Conservation (phyloP, 768 basidiomycete genomes). For the Daedalea quercina region DNA sequence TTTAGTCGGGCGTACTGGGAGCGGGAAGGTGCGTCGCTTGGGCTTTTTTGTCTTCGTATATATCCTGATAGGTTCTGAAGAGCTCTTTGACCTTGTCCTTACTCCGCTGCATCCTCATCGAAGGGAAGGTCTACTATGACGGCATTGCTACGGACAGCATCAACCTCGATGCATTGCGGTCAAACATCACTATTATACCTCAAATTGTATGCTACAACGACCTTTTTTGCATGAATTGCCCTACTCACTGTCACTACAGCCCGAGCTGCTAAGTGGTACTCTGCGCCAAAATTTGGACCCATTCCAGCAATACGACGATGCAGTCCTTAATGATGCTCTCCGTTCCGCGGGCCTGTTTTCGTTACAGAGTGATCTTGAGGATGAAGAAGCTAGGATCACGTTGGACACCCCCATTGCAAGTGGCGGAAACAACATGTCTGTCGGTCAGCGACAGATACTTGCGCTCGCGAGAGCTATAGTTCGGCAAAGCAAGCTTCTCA, state of each 20-base stretch:
- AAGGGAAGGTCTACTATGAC: slow-evolving; percentile 47
- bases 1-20: slow-evolving; percentile 48
- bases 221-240: background rate
- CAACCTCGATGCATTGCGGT: slow-evolving; percentile 48
- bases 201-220: slow-evolving; percentile 24
- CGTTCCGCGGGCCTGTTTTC: slow-evolving; percentile 40
- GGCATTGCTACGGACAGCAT: slow-evolving; percentile 38
- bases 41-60: background rate
- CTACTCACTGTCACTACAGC: slow-evolving; percentile 18
- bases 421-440: slow-evolving; percentile 40
- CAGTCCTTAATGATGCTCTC: slow-evolving; percentile 40
- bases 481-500: slow-evolving; percentile 46
- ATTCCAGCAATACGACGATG: slow-evolving; percentile 48
- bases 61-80: slow-evolving; percentile 5
- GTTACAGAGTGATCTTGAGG: slow-evolving; percentile 28
- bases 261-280: slow-evolving; percentile 48
- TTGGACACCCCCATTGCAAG: slow-evolving; percentile 39
- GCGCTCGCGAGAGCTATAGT: slow-evolving; percentile 56
- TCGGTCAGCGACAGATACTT: slow-evolving; percentile 57
- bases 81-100: slow-evolving; percentile 47
- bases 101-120: slow-evolving; percentile 47
- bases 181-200: slow-evolving; percentile 54
- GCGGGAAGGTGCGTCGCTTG: slow-evolving; percentile 34
- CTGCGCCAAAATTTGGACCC: slow-evolving; percentile 56
- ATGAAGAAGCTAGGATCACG: slow-evolving; percentile 33